Base-by-base conservation (phyloP, 345 rosid genomes). In the Cochlearia excelsa region DNA sequence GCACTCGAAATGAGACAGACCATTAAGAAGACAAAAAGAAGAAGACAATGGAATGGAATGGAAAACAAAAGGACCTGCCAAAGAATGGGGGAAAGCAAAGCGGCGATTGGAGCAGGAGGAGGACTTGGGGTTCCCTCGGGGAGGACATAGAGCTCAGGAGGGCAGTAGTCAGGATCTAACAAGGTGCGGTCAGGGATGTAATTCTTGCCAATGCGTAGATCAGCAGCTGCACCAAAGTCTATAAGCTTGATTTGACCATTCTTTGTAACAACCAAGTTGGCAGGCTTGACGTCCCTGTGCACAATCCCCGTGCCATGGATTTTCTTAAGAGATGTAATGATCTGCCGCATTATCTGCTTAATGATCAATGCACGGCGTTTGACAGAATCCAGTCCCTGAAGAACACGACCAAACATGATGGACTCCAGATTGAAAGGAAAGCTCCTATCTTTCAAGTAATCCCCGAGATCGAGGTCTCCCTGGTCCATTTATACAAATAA, bases 171-270 rank as follows among this genome's bases (percentile, higher is more conserved):
- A 23, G 98, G 96, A 75, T 92, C 98, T 6, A 92, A 84, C 69
- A 92, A 78, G 5, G 74, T 65, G 30, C 81, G 78, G 9, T 88
- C 48, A 0, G 96, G 96, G 51, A 84, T 67, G 65, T 80, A 92
- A 63, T 92, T 92, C 79, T 92, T 92, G 41, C 98, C 98, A n/a
- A 88, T 92, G 11, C 98, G 88, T 48, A 92, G 95, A 68, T 92
- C 98, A 29, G 95, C 75, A 47, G 98, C 98, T 30, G 96, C 96
- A 8, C 96, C 96, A 63, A 92, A 88, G 77, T 92, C 98, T 43
- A 92, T 92, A 71, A 92, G 95, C 81, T 88, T 92, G 55, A 92
- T 81, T 80, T 78, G 81, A 1, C 98, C 96, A 51, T 74, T 85
- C 79, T 86, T 88, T 38, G 98, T 84, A 64, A 92, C 96, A 56